Conservation (phyloP, 1,284 basidiomycete genomes). For the Papiliotrema flavescens region DNA sequence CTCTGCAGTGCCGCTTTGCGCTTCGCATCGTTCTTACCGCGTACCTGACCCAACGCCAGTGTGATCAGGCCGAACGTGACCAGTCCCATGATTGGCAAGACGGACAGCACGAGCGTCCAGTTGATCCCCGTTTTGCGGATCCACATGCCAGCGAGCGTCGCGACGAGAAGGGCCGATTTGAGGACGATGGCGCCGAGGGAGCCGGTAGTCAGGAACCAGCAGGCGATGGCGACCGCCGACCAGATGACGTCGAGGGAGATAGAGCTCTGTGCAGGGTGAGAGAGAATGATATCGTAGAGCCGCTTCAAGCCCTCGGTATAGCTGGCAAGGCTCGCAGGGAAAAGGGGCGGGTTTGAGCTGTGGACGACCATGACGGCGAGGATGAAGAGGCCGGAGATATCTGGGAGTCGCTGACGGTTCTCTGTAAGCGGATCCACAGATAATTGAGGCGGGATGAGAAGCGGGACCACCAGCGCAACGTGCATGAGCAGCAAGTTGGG, state of each 20-base stretch:
- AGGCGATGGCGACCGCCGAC: conserved; percentile 32
- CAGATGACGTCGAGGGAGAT: conserved; percentile 66
- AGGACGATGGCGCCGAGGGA: conserved; percentile 18
- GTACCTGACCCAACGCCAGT: conserved; percentile 13
- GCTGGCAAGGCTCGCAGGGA: neutral
- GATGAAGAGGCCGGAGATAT: conserved; percentile 47
- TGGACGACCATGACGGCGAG: conserved; percentile 34
- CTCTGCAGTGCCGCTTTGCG: conserved; percentile 24
- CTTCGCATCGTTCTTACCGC: conserved; percentile 26
- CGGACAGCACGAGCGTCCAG: conserved; percentile 35
- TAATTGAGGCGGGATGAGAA: conserved; percentile 35
- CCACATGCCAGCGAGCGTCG: neutral
- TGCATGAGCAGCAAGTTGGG: conserved; percentile 65
- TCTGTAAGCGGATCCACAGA: too few species aligned
- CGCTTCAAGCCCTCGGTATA: conserved; percentile 2
- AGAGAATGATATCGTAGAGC: conserved; percentile 45
- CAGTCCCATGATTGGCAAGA: conserved; percentile 35
- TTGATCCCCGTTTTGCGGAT: conserved; percentile 28
- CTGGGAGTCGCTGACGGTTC: too few species aligned
- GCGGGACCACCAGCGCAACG: conserved; percentile 57
- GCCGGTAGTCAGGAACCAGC: conserved; percentile 39
- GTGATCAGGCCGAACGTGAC: conserved; percentile 15
- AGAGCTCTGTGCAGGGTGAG: conserved; percentile 62
- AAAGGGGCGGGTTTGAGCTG: conserved; percentile 34
- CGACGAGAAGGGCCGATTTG: conserved; percentile 10